Evolutionary conservation across 2,329 filamentous ascomycete species (phyloP).

Genomic region (Neofusicoccum sp.): DNA sequence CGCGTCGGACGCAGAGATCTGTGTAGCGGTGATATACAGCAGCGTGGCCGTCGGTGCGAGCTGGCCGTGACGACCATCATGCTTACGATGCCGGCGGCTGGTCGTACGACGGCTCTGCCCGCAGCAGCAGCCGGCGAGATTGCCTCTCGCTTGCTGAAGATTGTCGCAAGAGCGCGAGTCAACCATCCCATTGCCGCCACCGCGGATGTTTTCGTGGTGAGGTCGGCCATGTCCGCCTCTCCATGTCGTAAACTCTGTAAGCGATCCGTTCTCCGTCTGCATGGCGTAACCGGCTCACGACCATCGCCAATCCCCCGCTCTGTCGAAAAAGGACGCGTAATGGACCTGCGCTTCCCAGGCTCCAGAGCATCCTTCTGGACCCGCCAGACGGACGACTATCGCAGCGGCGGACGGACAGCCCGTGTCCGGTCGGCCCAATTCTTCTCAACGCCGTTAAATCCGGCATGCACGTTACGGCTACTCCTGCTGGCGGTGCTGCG

Average conservation of each 20-base stretch:
- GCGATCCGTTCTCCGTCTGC: background rate
- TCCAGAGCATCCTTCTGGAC: background rate
- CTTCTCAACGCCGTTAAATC: slow-evolving; percentile 4
- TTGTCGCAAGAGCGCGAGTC: background rate
- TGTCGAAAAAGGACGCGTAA: background rate
- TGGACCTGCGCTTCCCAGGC: background rate
- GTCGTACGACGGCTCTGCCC: slow-evolving; percentile 4
- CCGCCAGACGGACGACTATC: background rate
- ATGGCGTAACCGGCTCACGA: background rate
- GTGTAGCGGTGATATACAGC: background rate
- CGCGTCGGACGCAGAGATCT: background rate
- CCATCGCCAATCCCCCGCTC: background rate
- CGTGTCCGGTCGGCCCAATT: background rate
- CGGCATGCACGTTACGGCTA: background rate
- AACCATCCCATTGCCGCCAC: background rate
- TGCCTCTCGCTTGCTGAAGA: slow-evolving; percentile 6
- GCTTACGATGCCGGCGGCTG: background rate
- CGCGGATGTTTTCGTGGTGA: slow-evolving; percentile 3
- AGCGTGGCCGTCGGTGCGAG: background rate
- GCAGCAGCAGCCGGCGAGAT: background rate
- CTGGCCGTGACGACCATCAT: background rate
- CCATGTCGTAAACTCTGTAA: background rate
- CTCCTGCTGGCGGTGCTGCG: background rate
- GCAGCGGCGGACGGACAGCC: background rate
- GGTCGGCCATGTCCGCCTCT: background rate